Percentiles rank a stretch among this genome's conserved stretches.
Evolutionary conservation across 495 filamentous ascomycete genomes (phyloP).

Genomic region (Echria macrotheca): DNA sequence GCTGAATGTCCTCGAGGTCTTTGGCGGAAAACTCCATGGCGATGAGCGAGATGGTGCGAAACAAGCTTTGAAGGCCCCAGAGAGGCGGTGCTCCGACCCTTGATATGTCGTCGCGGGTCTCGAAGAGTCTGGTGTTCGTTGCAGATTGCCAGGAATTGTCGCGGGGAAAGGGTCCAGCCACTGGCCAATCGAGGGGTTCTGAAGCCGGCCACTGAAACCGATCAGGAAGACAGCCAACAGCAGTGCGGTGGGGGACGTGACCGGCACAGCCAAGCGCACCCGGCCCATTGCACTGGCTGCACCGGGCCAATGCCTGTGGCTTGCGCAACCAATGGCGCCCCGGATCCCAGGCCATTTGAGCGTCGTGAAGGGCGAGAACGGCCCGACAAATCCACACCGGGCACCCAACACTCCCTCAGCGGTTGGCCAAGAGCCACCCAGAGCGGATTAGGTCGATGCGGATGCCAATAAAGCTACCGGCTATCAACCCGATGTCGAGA

Average conservation of each 20-base stretch:
- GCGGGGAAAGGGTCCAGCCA: constrained; percentile 8
- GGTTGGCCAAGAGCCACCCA: no score
- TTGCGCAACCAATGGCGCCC: constrained; percentile 17
- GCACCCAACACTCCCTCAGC: neutral
- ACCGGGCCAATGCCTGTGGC: constrained; percentile 10
- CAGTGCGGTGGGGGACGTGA: constrained; percentile 10
- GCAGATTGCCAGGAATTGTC: constrained; percentile 9
- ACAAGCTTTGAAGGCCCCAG: neutral
- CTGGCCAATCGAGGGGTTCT: constrained; percentile 17
- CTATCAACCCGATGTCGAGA: no score
- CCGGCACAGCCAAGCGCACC: constrained; percentile 20
- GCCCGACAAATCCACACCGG: neutral
- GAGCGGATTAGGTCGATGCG: no score
- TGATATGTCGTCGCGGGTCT: constrained; percentile 23
- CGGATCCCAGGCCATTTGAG: constrained; percentile 9
- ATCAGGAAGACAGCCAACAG: constrained; percentile 22
- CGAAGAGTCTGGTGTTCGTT: constrained; percentile 5
- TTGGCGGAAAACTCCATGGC: constrained; percentile 25
- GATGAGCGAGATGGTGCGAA: neutral
- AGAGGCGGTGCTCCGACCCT: constrained; percentile 1
- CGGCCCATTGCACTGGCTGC: constrained; percentile 8
- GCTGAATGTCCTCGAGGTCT: constrained; percentile 24
- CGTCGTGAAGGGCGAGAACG: neutral
- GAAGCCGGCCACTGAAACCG: constrained; percentile 19
- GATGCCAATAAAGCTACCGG: no score